Percentiles rank a stretch among this genome's conserved stretches.
These are phyloP conservation scores for Salicornia ramosissima DNA, from an alignment of 148 eudicot genomes.

Conservation along the genomic window DNA sequence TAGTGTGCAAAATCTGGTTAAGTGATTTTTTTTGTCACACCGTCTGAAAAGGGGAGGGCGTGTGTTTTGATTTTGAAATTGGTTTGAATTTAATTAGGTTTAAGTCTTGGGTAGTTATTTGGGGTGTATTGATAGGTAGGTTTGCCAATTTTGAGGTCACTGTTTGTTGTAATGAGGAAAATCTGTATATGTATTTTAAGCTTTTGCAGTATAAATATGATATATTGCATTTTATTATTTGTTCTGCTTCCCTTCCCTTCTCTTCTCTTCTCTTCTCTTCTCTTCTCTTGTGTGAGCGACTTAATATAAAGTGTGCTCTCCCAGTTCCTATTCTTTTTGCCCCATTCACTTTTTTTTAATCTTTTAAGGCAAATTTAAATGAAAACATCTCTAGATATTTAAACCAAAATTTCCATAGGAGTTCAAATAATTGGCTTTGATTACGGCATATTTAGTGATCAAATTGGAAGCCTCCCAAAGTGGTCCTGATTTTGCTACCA, in stretches of 20 bases:
- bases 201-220: conserved; percentile 23
- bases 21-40: conserved; percentile 12
- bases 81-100: conserved; percentile 20
- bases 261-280: too few relatives aligned
- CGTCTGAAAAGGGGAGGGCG: conserved; percentile 21
- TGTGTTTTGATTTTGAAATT: conserved; percentile 10
- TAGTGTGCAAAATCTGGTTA: conserved; percentile 23
- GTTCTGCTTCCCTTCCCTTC: not conserved
- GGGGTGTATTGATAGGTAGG: conserved; percentile 27
- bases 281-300: too few relatives aligned
- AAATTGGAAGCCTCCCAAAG: too few relatives aligned
- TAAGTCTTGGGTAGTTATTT: conserved; percentile 20
- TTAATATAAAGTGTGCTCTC: too few relatives aligned
- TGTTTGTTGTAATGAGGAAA: conserved; percentile 25
- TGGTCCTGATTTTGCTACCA: too few relatives aligned
- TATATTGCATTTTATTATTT: conserved; percentile 5
- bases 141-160: conserved; percentile 21
- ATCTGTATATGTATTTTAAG: conserved; percentile 23
- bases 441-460: too few relatives aligned
- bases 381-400: too few relatives aligned
- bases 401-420: too few relatives aligned
- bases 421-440: too few relatives aligned
- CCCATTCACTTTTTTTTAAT: too few relatives aligned
- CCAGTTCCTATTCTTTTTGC: too few relatives aligned
- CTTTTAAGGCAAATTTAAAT: too few relatives aligned